phyloP scores from a whole-genome alignment of 2,329 filamentous ascomycete genomes.

The Aspergillus pseudonomiae region DNA sequence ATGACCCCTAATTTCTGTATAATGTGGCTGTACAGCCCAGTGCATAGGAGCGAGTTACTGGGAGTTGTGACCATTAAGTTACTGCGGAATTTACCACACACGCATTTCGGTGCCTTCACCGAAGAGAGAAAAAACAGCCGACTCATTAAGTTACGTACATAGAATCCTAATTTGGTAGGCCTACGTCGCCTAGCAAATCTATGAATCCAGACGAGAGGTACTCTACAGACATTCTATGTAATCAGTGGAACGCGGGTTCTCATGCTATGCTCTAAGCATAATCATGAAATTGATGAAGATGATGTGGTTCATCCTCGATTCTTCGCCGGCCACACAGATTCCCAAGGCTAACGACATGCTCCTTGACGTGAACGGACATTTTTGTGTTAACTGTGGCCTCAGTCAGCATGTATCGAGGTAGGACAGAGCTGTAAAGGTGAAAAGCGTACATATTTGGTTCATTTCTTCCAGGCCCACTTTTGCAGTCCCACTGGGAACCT shows the following conservation, averaged over 20 bases:
- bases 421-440: too few species aligned
- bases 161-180: not conserved
- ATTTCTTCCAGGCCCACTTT: constrained; percentile 14
- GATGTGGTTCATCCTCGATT: not conserved
- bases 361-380: not conserved
- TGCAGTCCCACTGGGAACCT: constrained; percentile 17
- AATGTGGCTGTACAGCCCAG: not conserved
- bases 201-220: not conserved
- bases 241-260: not conserved
- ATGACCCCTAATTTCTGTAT: not conserved
- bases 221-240: not conserved
- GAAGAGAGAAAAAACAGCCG: not conserved
- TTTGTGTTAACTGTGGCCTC: not conserved
- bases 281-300: not conserved
- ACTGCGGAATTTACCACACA: not conserved
- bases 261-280: not conserved
- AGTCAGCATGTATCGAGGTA: not conserved
- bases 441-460: constrained; percentile 19
- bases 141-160: not conserved
- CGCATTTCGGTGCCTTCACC: not conserved
- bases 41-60: not conserved
- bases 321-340: not conserved
- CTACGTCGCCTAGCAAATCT: not conserved
- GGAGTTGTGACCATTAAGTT: not conserved
- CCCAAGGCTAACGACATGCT: not conserved